Conservation (phyloP, 2,329 filamentous ascomycete species). For the Paracoccidioides brasiliensis region DNA sequence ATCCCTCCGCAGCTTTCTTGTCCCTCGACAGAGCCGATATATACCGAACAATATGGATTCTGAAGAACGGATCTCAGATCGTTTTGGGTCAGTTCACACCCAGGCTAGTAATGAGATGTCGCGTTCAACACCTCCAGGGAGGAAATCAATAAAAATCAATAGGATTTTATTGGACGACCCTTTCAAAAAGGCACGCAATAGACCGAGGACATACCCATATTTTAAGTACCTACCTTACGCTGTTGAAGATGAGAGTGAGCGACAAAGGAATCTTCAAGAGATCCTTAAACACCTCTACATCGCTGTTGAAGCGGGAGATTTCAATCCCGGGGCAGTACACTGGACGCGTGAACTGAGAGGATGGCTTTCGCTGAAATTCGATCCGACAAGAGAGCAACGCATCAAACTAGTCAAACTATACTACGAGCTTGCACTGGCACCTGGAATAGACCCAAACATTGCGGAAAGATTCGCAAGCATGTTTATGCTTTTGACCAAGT, state of each 20-base stretch:
- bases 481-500: slow-evolving; percentile 94
- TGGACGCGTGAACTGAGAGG: slow-evolving; percentile 94
- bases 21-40: neutral
- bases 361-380: slow-evolving; percentile 95
- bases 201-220: slow-evolving; percentile 85
- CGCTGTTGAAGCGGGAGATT: slow-evolving; percentile 81
- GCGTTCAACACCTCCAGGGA: slow-evolving; percentile 71
- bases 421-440: slow-evolving; percentile 83
- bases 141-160: slow-evolving; percentile 35
- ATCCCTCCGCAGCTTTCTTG: neutral
- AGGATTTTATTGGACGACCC: slow-evolving; percentile 35
- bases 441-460: slow-evolving; percentile 68
- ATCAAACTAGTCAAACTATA: slow-evolving; percentile 80
- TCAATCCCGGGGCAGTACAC: slow-evolving; percentile 82
- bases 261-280: slow-evolving; percentile 66
- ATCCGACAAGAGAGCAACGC: slow-evolving; percentile 73
- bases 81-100: slow-evolving; percentile 13
- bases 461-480: slow-evolving; percentile 90
- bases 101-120: slow-evolving; percentile 46
- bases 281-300: slow-evolving; percentile 93
- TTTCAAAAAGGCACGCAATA: slow-evolving; percentile 52
- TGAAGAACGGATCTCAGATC: slow-evolving; percentile 7
- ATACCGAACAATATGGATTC: slow-evolving; percentile 8
- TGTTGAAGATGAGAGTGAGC: slow-evolving; percentile 65
- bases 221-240: slow-evolving; percentile 79